Evolutionary conservation across 2,329 filamentous ascomycete species (phyloP).

Genomic region (Coniochaeta sp.): DNA sequence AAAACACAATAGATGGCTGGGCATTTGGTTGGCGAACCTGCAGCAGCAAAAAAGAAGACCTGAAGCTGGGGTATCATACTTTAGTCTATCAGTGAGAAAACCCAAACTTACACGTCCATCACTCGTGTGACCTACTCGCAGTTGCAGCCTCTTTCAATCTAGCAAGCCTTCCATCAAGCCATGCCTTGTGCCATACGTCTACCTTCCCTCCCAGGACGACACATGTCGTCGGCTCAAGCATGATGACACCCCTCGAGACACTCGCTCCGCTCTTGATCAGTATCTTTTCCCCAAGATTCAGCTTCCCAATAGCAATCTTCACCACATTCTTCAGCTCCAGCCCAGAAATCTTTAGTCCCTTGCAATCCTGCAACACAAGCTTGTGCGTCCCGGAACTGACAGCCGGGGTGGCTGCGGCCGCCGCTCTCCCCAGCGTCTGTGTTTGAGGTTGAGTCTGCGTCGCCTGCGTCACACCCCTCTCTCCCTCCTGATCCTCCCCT

Average conservation of each 20-base stretch:
- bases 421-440: conserved; percentile 1
- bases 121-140: neutral
- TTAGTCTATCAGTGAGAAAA: neutral
- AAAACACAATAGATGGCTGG: neutral
- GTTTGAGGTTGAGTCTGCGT: conserved; percentile 1
- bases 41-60: neutral
- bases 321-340: conserved; percentile 64
- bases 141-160: conserved; percentile 51
- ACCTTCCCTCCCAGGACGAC: conserved; percentile 83
- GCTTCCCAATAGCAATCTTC: conserved; percentile 56
- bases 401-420: neutral
- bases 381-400: conserved; percentile 53
- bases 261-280: conserved; percentile 57
- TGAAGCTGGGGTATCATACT: neutral
- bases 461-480: conserved; percentile 16
- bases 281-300: conserved; percentile 73
- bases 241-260: conserved; percentile 67
- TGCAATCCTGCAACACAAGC: conserved; percentile 73
- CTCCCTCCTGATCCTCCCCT: conserved; percentile 40
- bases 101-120: neutral
- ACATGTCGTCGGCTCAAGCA: conserved; percentile 63
- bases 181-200: conserved; percentile 69
- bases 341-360: conserved; percentile 60
- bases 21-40: neutral
- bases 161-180: conserved; percentile 64